These are phyloP conservation scores for Podospora sp. DNA, from an alignment of 495 filamentous ascomycete species.

Conservation along the genomic window DNA sequence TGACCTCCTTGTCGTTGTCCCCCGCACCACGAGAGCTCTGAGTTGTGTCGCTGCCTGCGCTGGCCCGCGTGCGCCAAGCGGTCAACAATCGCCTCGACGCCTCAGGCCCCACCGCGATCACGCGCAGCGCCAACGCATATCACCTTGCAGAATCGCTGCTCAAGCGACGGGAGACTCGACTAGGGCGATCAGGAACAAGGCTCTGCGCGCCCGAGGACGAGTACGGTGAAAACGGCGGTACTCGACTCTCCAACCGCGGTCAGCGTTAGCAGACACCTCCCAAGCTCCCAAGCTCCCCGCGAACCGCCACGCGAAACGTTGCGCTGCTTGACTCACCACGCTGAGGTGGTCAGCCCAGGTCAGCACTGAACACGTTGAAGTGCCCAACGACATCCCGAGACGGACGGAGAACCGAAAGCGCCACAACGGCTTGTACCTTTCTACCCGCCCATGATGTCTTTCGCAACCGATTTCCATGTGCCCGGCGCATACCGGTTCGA, in stretches of 20 bases:
- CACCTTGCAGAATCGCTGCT: background rate
- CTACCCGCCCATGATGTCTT: constrained; percentile 41
- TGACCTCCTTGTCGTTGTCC: background rate
- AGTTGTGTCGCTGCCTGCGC: constrained; percentile 6
- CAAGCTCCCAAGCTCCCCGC: background rate
- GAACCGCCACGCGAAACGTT: background rate
- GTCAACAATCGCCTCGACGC: constrained; percentile 7
- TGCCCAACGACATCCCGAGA: background rate
- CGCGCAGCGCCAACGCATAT: constrained; percentile 17
- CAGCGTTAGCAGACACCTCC: background rate
- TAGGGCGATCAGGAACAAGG: constrained; percentile 1
- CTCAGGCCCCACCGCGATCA: constrained; percentile 10
- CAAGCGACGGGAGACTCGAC: background rate
- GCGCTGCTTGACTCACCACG: constrained; percentile 2
- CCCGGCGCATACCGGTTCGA: constrained; percentile 56
- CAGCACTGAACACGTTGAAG: constrained; percentile 5
- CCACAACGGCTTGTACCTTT: background rate
- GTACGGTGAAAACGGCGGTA: constrained; percentile 9
- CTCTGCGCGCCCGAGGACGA: constrained; percentile 4
- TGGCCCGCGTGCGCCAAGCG: constrained; percentile 1
- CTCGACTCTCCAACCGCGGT: constrained; percentile 2
- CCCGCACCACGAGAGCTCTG: background rate
- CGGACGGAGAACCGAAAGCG: constrained; percentile 1
- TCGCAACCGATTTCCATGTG: constrained; percentile 48
- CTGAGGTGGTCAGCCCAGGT: background rate